Evolutionary conservation across 352 stramenopile genomes (phyloP), one percentile per base, ranked within the genome.

Genomic region (Aphanomyces invadans): DNA sequence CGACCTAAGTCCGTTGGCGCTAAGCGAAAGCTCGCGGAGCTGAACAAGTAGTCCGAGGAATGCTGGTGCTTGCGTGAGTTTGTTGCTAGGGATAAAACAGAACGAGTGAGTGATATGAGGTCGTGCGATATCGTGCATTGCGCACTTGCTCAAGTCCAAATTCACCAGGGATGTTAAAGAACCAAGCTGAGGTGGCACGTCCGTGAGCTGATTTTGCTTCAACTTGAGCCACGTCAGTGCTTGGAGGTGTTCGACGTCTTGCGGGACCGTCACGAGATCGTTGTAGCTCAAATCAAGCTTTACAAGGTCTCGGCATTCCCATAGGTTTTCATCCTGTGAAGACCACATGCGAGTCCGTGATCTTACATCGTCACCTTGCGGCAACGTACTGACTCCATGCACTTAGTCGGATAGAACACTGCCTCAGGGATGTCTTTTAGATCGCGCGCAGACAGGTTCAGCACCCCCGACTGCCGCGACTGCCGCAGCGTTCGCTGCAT

Each of bases 71-170:
- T 86, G 67, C 46, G 80, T 60, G 11, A 92, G 73, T n/a, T 84
- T 72, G 48, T 92, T 92, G 63, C 84, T 92, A 66, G 38, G 36
- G 36, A 42, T 42, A 42, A 42, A n/a, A n/a, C n/a, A n/a, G n/a
- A n/a, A n/a, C n/a, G n/a, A n/a, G n/a, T n/a, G 2, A 31, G 5
- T 17, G 21, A 19, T 12, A 2, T 66, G 4, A 31, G 42, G 71
- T 36, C 12, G 11, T 45, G 21, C 28, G n/a, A 29, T 23, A 42
- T 19, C 4, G 28, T 17, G 25, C 26, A 38, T 21, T 11, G 71
- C 81, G 52, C 75, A 92, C 83, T 89, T 71, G 69, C 81, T 90
- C n/a, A 92, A 52, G 55, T 92, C 81, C 45, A 92, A 76, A 65
- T 84, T 82, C 4, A 75, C 75, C n/a, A 92, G 74, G 2, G 59